A percentile compares a stretch with the other conserved stretches of the same genome.
These are phyloP conservation scores for Serendipita indica DNA, from an alignment of 768 basidiomycete genomes.

Conservation along the genomic window DNA sequence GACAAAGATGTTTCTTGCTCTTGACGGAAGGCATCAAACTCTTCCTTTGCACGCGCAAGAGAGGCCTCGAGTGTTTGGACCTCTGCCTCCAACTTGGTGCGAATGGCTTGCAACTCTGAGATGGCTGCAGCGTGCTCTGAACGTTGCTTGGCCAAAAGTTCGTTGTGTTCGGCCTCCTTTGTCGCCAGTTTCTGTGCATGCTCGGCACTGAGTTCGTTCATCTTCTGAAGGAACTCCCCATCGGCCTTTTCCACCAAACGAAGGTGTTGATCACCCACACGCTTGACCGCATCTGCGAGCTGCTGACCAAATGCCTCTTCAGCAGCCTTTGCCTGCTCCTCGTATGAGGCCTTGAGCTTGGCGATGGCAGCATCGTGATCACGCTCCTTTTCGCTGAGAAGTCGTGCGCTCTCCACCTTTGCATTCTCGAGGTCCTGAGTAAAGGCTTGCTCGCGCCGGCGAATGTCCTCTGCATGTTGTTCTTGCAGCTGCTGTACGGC, in stretches of 20 bases:
- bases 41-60: not conserved
- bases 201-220: constrained; percentile 49
- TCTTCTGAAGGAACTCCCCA: constrained; percentile 43
- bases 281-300: constrained; percentile 3
- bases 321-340: constrained; percentile 2
- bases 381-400: constrained; percentile 40
- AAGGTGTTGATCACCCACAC: constrained; percentile 6
- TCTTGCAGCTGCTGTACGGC: constrained; percentile 55
- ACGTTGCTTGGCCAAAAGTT: constrained; percentile 23
- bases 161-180: constrained; percentile 46
- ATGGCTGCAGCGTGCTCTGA: constrained; percentile 22
- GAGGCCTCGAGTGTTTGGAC: not conserved
- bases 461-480: constrained; percentile 51
- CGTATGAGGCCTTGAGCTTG: constrained; percentile 25
- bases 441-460: constrained; percentile 50
- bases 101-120: constrained; percentile 11
- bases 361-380: constrained; percentile 33
- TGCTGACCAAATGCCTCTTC: constrained; percentile 2
- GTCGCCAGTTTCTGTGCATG: constrained; percentile 39
- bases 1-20: constrained; percentile 6
- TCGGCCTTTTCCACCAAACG: constrained; percentile 25
- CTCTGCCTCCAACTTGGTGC: constrained; percentile 9
- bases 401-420: constrained; percentile 45
- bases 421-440: constrained; percentile 49
- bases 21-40: not conserved